phyloP scores from a whole-genome alignment of 2,329 filamentous ascomycete species.

The Fusarium annulatum region DNA sequence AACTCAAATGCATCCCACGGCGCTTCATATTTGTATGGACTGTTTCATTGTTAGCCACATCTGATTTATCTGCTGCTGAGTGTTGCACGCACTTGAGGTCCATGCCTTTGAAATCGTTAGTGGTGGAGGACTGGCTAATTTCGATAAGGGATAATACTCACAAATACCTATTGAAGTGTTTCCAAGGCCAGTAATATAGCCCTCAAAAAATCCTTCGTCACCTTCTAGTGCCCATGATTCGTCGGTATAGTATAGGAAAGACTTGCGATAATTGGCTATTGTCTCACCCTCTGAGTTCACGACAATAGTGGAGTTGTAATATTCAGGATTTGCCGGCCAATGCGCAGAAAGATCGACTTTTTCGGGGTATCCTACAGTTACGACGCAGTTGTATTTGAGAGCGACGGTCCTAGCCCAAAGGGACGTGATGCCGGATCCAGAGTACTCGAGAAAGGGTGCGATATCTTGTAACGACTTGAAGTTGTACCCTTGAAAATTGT shows the following conservation, averaged over 20 bases:
- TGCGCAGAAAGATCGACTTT: constrained; percentile 55
- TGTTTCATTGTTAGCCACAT: too few species aligned
- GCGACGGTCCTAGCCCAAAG: constrained; percentile 78
- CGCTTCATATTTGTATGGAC: too few species aligned
- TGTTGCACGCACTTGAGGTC: too few species aligned
- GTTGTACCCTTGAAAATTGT: constrained; percentile 71
- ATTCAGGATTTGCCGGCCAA: constrained; percentile 46
- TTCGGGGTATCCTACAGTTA: constrained; percentile 81
- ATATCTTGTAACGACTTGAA: constrained; percentile 78
- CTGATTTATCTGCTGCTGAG: too few species aligned
- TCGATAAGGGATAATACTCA: too few species aligned
- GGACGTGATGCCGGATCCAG: constrained; percentile 72
- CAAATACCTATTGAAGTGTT: too few species aligned
- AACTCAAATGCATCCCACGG: too few species aligned
- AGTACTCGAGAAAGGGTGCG: constrained; percentile 73
- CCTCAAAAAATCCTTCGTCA: too few species aligned
- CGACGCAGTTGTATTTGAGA: constrained; percentile 72
- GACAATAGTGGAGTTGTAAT: constrained; percentile 66
- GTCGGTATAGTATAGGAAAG: constrained; percentile 68
- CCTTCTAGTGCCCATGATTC: constrained; percentile 69
- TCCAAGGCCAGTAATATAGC: too few species aligned
- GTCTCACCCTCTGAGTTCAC: constrained; percentile 67
- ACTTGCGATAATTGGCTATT: constrained; percentile 70
- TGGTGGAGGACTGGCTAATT: too few species aligned
- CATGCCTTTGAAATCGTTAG: too few species aligned